phyloP scores from a whole-genome alignment of 1,139 yeast genomes.

The Suhomyces chickasaworum region DNA sequence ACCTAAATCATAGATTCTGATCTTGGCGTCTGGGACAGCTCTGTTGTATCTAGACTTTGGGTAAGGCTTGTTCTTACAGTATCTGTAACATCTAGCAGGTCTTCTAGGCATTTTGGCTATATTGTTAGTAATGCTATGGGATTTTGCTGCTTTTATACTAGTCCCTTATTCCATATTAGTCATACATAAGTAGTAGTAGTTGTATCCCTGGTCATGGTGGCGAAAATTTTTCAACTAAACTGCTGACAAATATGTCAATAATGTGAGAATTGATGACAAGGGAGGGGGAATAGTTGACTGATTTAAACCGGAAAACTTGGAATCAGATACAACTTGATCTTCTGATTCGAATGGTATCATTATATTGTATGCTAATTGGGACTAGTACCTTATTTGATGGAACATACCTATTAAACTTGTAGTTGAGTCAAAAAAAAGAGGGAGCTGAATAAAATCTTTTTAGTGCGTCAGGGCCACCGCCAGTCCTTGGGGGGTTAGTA shows the following conservation, averaged over 20 bases:
- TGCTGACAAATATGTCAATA: conserved; percentile 1
- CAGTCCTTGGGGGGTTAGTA: conserved; percentile 3
- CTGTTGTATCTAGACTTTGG: conserved; percentile 99
- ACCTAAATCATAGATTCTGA: conserved; percentile 98
- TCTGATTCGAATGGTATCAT: not conserved
- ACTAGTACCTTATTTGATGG: not conserved
- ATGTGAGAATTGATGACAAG: not conserved
- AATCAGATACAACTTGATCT: not conserved
- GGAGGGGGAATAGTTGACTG: not conserved
- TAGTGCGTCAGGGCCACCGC: conserved; percentile 1
- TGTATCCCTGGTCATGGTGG: too few species aligned
- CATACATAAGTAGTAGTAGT: too few species aligned
- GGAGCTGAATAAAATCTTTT: conserved; percentile 13
- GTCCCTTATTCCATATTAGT: conserved; percentile 1
- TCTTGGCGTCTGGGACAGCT: conserved; percentile 99
- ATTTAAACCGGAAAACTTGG: not conserved
- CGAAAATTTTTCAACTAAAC: conserved; percentile 3
- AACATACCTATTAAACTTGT: conserved; percentile 27
- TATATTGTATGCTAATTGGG: not conserved
- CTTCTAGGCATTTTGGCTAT: conserved; percentile 96
- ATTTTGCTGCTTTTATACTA: conserved; percentile 1
- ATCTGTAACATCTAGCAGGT: conserved; percentile 99
- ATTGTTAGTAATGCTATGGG: conserved; percentile 33
- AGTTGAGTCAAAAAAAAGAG: conserved; percentile 16
- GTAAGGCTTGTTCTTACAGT: conserved; percentile 99